These are phyloP conservation scores for Musa schizocarpa DNA, from an alignment of 176 grass and related monocot genomes.

Conservation along the genomic window DNA sequence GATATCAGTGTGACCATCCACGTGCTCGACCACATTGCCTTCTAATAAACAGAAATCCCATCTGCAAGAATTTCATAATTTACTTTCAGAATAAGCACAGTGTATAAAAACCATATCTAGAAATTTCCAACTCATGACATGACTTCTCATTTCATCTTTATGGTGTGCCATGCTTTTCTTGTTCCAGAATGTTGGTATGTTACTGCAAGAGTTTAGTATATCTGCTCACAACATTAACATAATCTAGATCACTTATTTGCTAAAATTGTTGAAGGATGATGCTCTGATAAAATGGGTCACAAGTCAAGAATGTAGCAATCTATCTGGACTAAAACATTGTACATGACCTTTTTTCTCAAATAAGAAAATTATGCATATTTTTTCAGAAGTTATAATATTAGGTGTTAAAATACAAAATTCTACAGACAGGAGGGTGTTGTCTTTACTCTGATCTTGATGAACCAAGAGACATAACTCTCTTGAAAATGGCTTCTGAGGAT, in stretches of 20 bases:
- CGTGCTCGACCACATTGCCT: slow-evolving; percentile 76
- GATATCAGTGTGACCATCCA: slow-evolving; percentile 96
- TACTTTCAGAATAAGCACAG: neutral
- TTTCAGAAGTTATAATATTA: neutral
- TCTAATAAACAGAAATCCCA: slow-evolving; percentile 95
- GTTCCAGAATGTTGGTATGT: neutral
- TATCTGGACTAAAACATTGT: no score
- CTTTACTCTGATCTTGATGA: slow-evolving; percentile 93
- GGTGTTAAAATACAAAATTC: neutral
- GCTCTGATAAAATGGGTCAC: no score
- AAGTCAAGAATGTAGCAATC: no score
- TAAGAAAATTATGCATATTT: neutral
- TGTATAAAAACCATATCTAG: neutral
- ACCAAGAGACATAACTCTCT: slow-evolving; percentile 86
- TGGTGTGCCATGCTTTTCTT: neutral
- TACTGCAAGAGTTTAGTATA: neutral
- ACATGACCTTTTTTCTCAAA: no score
- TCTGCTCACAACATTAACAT: neutral
- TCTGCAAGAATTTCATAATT: slow-evolving; percentile 34
- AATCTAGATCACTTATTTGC: neutral
- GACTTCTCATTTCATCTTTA: neutral
- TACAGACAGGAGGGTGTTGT: neutral
- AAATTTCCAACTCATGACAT: neutral
- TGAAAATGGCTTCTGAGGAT: slow-evolving; percentile 71
- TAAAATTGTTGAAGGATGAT: neutral